Conservation (phyloP, 2,329 filamentous ascomycete species). For the Colletotrichum noveboracense region DNA sequence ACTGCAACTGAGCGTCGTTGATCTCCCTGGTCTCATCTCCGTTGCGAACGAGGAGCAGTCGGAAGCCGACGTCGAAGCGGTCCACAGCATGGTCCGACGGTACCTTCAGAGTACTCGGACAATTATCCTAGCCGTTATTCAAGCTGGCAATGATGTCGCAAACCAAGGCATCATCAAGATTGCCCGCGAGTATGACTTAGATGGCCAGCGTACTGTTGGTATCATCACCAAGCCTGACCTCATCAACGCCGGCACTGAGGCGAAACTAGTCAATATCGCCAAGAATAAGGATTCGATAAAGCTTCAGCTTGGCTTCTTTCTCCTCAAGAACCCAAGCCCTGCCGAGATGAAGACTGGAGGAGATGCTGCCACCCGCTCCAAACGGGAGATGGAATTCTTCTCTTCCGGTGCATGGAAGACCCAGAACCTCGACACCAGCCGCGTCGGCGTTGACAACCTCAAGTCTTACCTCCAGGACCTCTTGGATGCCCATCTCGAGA, state of each 20-base stretch:
- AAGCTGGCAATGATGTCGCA: conserved; percentile 41
- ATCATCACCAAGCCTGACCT: conserved; percentile 64
- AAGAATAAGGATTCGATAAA: conserved; percentile 47
- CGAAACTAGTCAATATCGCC: conserved; percentile 46
- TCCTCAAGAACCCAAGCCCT: conserved; percentile 47
- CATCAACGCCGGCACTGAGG: conserved; percentile 38
- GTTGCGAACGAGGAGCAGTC: conserved; percentile 38
- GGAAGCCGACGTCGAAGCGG: conserved; percentile 33
- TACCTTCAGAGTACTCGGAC: conserved; percentile 46
- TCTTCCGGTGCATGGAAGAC: conserved; percentile 41
- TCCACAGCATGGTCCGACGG: conserved; percentile 38
- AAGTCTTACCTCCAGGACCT: conserved; percentile 55
- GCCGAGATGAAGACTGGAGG: conserved; percentile 33
- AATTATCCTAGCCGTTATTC: conserved; percentile 51
- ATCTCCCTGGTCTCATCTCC: conserved; percentile 51
- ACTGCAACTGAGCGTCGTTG: conserved; percentile 49
- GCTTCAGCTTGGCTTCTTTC: conserved; percentile 59
- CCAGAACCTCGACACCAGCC: conserved; percentile 29
- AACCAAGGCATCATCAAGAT: conserved; percentile 32
- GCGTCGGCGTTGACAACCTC: conserved; percentile 54
- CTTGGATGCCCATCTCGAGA: conserved; percentile 50
- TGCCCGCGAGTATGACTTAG: conserved; percentile 23
- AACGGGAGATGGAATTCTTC: conserved; percentile 48
- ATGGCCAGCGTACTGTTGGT: conserved; percentile 52
- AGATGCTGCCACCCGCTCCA: conserved; percentile 28